Conservation (phyloP, 768 basidiomycete genomes). For the Neoboletus magnificus region DNA sequence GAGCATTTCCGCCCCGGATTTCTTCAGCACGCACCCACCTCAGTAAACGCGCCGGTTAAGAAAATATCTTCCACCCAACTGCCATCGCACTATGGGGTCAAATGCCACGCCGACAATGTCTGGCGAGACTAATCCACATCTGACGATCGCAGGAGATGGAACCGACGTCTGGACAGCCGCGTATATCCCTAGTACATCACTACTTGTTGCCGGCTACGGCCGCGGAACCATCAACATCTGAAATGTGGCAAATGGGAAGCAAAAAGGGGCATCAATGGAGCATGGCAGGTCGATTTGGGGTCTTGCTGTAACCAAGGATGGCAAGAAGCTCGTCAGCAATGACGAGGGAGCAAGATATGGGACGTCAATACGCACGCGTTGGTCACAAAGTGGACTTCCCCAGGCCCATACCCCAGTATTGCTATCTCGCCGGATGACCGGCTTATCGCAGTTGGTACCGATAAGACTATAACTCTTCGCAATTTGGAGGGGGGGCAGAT, state of each 20-base stretch:
- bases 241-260: neutral
- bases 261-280: neutral
- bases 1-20: neutral
- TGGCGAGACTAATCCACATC: neutral
- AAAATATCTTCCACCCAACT: neutral
- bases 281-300: neutral
- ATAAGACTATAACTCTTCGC: neutral
- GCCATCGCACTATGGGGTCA: neutral
- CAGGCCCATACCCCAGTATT: neutral
- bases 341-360: neutral
- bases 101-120: neutral
- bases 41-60: neutral
- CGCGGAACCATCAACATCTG: neutral
- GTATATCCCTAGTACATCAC: neutral
- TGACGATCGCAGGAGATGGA: neutral
- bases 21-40: neutral
- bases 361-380: neutral
- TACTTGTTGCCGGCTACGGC: neutral
- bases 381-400: neutral
- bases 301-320: neutral
- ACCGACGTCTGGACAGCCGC: neutral
- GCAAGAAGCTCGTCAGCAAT: neutral
- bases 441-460: neutral
- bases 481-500: neutral
- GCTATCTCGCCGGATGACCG: conserved; percentile 3